Evolutionary conservation across 306 rosid species (phyloP), one percentile per base, ranked within the genome.

Genomic region (Sechiopsis laciniata): DNA sequence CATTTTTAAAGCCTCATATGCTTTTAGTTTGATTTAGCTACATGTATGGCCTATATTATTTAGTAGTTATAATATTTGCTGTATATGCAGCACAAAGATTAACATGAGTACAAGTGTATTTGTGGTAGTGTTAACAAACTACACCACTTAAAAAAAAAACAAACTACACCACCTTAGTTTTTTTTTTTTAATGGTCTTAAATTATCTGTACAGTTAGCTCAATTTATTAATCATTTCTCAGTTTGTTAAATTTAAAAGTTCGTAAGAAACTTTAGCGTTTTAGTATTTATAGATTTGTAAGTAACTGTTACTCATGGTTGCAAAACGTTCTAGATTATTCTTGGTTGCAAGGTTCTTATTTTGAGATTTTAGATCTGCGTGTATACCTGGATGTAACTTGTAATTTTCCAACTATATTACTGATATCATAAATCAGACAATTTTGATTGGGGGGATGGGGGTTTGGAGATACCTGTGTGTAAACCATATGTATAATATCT

Each of bases 381-480:
- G 68, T 14, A 7, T 15, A 29, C 11, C 8, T 62, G 68, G 68
- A 15, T 62, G 69, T 29, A 16, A 62, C 45, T 29, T 61, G 4
- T 61, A 26, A 16, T n/a, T 65, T 32, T 65, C 13, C 29, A 40
- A 32, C 20, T n/a, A 40, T n/a, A 20, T 65, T 10, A 65, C 12
- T 42, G 51, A 5, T 3, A 60, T 60, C 42, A 22, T 60, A 21
- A 57, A 29, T 65, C n/a, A 17, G 54, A 65, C 29, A 65, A 65
- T 42, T 17, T 65, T 13, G 9, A 60, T 32, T 24, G 42, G 66
- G 64, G 37, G 66, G 48, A 42, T 12, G 42, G 73, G 37, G 26
- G 35, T 9, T 7, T 50, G 55, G 19, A 21, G 14, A 26, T 17
- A 42, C 69, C 37, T 75, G 37, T 72, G 74, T 73, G 50, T 50